Conservation (phyloP, 768 basidiomycete species). For the Boletellus ananas region DNA sequence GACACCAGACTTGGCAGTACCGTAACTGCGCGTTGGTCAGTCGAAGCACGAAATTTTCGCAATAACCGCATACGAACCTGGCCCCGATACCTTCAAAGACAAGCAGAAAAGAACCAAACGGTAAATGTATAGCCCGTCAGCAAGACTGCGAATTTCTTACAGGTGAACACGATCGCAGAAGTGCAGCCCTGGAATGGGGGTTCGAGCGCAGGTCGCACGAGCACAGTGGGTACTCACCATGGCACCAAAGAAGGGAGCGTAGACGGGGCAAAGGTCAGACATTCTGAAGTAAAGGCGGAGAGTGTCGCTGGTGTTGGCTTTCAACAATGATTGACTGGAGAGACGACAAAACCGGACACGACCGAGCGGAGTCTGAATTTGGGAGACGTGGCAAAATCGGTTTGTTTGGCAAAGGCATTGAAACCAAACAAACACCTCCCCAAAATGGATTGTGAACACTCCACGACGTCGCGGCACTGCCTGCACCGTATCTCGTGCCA, state of each 20-base stretch:
- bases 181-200: conserved; percentile 76
- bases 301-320: conserved; percentile 3
- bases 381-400: conserved; percentile 6
- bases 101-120: background rate
- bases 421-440: conserved; percentile 30
- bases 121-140: background rate
- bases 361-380: conserved; percentile 25
- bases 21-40: conserved; percentile 62
- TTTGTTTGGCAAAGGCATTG: conserved; percentile 29
- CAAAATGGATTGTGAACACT: background rate
- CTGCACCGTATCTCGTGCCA: conserved; percentile 42
- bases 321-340: conserved; percentile 6
- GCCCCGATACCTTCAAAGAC: conserved; percentile 70
- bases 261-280: conserved; percentile 88
- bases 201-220: conserved; percentile 8
- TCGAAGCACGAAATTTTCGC: background rate
- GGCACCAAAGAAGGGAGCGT: conserved; percentile 97
- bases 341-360: conserved; percentile 10
- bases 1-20: conserved; percentile 98
- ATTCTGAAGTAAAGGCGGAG: conserved; percentile 32
- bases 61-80: conserved; percentile 47
- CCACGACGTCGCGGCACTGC: too few relatives aligned
- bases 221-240: conserved; percentile 57
- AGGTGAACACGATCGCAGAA: conserved; percentile 95
- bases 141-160: conserved; percentile 45